Percentiles rank a stretch among this genome's conserved stretches.
phyloP scores from a whole-genome alignment of 2,329 filamentous ascomycete species.

The Ascosphaera acerosa region DNA sequence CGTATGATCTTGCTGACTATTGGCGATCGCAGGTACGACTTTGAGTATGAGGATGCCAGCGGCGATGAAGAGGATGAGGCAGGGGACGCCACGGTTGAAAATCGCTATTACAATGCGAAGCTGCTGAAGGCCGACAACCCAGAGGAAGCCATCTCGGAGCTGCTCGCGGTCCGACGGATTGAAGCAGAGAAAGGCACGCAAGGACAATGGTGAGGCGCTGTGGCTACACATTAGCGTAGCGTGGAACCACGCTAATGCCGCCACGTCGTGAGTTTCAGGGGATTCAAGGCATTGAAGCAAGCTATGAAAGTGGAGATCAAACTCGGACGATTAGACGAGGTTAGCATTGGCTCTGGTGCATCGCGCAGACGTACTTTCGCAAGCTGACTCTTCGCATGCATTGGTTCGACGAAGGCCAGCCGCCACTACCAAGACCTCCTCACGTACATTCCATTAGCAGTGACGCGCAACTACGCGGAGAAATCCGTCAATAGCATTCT shows the following conservation, averaged over 20 bases:
- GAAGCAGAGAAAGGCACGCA: conserved; percentile 87
- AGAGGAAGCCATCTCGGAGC: conserved; percentile 72
- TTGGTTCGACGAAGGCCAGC: too few relatives aligned
- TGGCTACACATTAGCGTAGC: too few relatives aligned
- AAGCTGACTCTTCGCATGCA: conserved; percentile 6
- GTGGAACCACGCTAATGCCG: too few relatives aligned
- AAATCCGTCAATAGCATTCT: conserved; percentile 99
- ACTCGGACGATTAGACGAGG: conserved; percentile 66
- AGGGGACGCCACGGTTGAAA: conserved; percentile 85
- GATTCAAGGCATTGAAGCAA: conserved; percentile 94
- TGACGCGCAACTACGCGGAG: conserved; percentile 94
- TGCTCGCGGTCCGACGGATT: conserved; percentile 60
- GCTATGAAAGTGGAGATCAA: conserved; percentile 92
- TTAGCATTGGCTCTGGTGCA: conserved; percentile 13
- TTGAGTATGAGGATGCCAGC: conserved; percentile 90
- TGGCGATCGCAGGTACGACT: conserved; percentile 45
- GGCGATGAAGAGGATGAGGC: conserved; percentile 73
- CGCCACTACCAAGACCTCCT: conserved; percentile 86
- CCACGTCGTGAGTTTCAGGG: too few relatives aligned
- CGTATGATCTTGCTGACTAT: conserved; percentile 8
- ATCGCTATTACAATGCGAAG: conserved; percentile 99
- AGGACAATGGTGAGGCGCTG: too few relatives aligned
- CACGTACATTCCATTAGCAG: conserved; percentile 89
- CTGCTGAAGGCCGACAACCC: conserved; percentile 76
- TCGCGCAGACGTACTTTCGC: conserved; percentile 5